Evolutionary conservation across 176 grass and related monocot genomes (phyloP).

Genomic region (Aechmea fasciata): DNA sequence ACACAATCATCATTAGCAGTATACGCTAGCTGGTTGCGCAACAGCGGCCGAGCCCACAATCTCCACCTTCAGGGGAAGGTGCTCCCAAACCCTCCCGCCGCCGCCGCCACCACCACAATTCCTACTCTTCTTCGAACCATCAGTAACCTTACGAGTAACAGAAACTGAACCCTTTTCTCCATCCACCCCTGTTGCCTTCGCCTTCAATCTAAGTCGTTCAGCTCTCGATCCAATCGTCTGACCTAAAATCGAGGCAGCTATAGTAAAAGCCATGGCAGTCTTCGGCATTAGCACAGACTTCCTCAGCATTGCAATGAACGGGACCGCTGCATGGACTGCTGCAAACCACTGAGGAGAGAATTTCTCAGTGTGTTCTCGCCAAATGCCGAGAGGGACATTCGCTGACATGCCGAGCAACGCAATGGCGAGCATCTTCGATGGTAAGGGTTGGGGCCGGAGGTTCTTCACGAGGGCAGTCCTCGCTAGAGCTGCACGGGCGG

Average conservation of each 20-base stretch:
- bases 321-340: slow-evolving; percentile 63
- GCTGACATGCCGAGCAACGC: slow-evolving; percentile 64
- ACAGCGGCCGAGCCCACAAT: background rate
- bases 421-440: slow-evolving; percentile 61
- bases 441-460: slow-evolving; percentile 59
- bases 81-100: slow-evolving; percentile 34
- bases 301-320: slow-evolving; percentile 81
- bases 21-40: slow-evolving; percentile 2
- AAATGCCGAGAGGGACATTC: slow-evolving; percentile 78
- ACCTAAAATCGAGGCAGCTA: slow-evolving; percentile 66
- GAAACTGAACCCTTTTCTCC: slow-evolving; percentile 1
- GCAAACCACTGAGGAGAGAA: slow-evolving; percentile 66
- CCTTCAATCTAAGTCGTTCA: slow-evolving; percentile 66
- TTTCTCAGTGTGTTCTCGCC: slow-evolving; percentile 73
- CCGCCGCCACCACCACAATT: slow-evolving; percentile 6
- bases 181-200: slow-evolving; percentile 13
- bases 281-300: slow-evolving; percentile 86
- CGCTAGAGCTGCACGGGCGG: slow-evolving; percentile 55
- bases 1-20: slow-evolving; percentile 4
- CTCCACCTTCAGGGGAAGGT: slow-evolving; percentile 28
- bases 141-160: background rate
- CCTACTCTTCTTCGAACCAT: slow-evolving; percentile 32
- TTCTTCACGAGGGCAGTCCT: slow-evolving; percentile 54
- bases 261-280: slow-evolving; percentile 65
- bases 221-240: slow-evolving; percentile 84